These are phyloP conservation scores for Naganishia albida DNA, from an alignment of 1,284 basidiomycete species.

Conservation along the genomic window DNA sequence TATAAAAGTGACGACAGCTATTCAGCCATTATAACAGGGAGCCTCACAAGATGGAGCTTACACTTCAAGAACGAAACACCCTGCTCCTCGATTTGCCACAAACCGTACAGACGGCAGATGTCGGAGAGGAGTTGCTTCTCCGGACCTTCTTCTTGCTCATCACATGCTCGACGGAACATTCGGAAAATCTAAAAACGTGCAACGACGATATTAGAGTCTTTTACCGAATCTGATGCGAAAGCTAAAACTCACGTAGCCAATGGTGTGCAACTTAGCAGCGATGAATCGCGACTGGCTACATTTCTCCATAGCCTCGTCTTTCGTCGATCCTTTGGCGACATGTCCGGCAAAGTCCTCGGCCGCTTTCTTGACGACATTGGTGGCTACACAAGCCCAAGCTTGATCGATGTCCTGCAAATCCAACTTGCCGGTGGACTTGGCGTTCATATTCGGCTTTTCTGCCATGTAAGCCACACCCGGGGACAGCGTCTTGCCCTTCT, in stretches of 20 bases:
- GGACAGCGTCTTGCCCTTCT: slow-evolving; percentile 56
- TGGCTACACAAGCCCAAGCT: slow-evolving; percentile 59
- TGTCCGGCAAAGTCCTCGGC: slow-evolving; percentile 55
- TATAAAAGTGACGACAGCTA: slow-evolving; percentile 15
- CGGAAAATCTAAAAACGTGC: slow-evolving; percentile 42
- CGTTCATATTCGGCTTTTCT: slow-evolving; percentile 49
- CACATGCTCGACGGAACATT: slow-evolving; percentile 52
- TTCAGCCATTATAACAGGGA: slow-evolving; percentile 13
- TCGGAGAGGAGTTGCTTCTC: slow-evolving; percentile 51
- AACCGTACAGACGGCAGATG: slow-evolving; percentile 55
- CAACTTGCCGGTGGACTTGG: slow-evolving; percentile 56
- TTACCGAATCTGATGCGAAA: neutral
- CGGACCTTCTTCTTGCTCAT: slow-evolving; percentile 46
- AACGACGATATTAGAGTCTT: neutral
- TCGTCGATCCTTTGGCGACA: slow-evolving; percentile 55
- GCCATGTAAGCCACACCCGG: slow-evolving; percentile 59
- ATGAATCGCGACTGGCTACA: slow-evolving; percentile 61
- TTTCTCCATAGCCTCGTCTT: slow-evolving; percentile 59
- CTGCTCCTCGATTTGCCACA: slow-evolving; percentile 63
- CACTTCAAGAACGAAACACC: slow-evolving; percentile 60
- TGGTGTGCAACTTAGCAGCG: slow-evolving; percentile 58
- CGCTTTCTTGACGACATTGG: slow-evolving; percentile 60
- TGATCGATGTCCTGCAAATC: slow-evolving; percentile 57
- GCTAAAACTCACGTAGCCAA: slow-evolving; percentile 39
- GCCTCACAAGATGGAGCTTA: slow-evolving; percentile 34